Conservation (phyloP, 2,329 filamentous ascomycete species). For the Colletotrichum brevisporum region DNA sequence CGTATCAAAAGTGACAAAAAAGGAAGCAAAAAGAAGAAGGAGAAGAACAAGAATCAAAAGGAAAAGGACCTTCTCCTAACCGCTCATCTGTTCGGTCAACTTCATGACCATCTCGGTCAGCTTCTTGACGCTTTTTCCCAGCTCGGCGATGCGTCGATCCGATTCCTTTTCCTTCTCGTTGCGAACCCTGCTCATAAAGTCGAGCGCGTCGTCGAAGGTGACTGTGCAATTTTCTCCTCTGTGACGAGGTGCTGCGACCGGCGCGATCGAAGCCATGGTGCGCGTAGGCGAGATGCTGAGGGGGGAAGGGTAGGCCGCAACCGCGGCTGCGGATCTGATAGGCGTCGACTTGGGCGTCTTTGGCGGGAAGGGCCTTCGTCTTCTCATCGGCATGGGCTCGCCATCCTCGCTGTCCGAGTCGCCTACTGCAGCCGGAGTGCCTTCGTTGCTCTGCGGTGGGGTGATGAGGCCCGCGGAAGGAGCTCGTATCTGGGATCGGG, state of each 20-base stretch:
- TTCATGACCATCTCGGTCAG: conserved; percentile 5
- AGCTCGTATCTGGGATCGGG: not conserved
- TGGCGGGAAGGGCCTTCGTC: not conserved
- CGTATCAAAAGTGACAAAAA: too few relatives aligned
- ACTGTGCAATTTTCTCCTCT: not conserved
- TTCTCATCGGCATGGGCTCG: not conserved
- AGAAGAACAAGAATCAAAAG: not conserved
- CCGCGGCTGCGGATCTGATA: not conserved
- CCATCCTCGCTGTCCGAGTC: not conserved
- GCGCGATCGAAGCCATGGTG: not conserved
- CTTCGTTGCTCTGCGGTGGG: conserved; percentile 1
- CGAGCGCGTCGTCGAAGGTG: not conserved
- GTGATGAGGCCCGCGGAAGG: conserved; percentile 3
- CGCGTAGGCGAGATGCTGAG: not conserved
- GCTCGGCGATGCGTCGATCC: conserved; percentile 8
- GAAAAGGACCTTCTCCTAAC: not conserved
- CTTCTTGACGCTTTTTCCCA: conserved; percentile 19
- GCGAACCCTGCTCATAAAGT: not conserved
- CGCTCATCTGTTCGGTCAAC: not conserved
- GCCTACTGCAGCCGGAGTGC: not conserved
- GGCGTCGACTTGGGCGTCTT: not conserved
- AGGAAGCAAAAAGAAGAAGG: too few relatives aligned
- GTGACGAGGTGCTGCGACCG: not conserved
- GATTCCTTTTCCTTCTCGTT: not conserved
- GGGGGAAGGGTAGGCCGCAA: not conserved